Base-by-base conservation (phyloP, 2,329 filamentous ascomycete species). In the Aspergillus tubingensis region DNA sequence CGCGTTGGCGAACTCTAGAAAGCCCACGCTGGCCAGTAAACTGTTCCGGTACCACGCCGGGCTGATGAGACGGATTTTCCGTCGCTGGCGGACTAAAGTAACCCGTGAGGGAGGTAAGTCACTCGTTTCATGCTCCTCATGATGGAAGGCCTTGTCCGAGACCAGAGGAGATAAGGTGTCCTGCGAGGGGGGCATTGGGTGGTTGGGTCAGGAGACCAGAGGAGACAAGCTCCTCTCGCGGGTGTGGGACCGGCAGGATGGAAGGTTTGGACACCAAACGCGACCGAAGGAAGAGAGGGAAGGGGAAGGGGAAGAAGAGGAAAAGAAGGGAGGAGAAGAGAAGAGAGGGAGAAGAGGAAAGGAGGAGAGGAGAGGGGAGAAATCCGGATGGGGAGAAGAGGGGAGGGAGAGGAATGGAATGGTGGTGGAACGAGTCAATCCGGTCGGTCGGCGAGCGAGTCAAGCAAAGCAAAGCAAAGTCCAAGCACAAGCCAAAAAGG, bases 1-100 rank as follows among this genome's bases (percentile, higher is more conserved):
- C 0, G 82, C 82, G 65, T 86, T 85, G 52, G 81, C 81, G 1
- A 85, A 74, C 62, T 86, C 83, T n/a, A 86, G 78, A 51, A 82
- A 81, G 1, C 82, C 83, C 1, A 83, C 74, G 8, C 74, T 67
- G 0, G 67, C 64, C 5, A 78, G 69, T 5, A 80, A 67, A 59
- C 63, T 70, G 54, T 72, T 73, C 25, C 65, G 63, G 53, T 70
- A 70, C 63, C 74, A 71, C 65, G 76, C 57, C 17, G 70, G 69
- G 54, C 62, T 62, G 11, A 63, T 47, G 1, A 72, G 25, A 23
- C 21, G 39, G 17, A 55, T n/a, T 19, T 55, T 55, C 27, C 53
- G 39, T 44, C 53, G 25, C 8, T 55, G 53, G n/a, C 53, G 53
- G 17, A 43, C 13, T 10, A 55, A 11, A 4, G 53, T 55, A 2